Conservation (phyloP, 768 basidiomycete genomes). For the Mycena epipterygia region DNA sequence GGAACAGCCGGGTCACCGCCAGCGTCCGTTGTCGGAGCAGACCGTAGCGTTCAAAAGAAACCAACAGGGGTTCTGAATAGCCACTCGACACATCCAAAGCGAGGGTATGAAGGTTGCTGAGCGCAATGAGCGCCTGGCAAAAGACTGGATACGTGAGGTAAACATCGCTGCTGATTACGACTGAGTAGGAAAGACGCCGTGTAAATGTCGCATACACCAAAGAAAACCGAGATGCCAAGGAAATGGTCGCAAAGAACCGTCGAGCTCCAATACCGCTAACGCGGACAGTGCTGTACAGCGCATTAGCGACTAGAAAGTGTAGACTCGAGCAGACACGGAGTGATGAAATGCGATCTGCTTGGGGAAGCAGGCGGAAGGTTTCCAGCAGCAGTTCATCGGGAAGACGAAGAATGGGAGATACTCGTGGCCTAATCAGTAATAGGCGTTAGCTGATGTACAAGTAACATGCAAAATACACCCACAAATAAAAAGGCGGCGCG, state of each 20-base stretch:
- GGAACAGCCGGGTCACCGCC: background rate
- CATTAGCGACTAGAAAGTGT: background rate
- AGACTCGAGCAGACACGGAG: background rate
- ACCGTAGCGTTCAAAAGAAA: background rate
- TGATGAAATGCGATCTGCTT: background rate
- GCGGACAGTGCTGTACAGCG: background rate
- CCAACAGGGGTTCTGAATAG: background rate
- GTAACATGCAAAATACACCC: too few relatives aligned
- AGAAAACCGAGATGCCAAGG: background rate
- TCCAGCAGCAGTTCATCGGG: background rate
- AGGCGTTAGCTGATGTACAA: too few relatives aligned
- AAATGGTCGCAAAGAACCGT: background rate
- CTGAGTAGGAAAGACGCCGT: background rate
- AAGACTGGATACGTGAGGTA: background rate
- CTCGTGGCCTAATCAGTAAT: too few relatives aligned
- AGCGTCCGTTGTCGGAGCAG: background rate
- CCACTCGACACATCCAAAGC: background rate
- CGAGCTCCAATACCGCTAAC: background rate
- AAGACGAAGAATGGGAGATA: background rate
- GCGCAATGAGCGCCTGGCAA: background rate
- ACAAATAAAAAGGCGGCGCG: too few relatives aligned
- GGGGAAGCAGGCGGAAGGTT: background rate
- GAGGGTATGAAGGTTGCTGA: background rate
- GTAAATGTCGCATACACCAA: background rate
- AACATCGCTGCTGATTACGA: background rate